Percentiles rank a stretch among this genome's conserved stretches.
phyloP scores from a whole-genome alignment of 495 filamentous ascomycete genomes.

The Recurvomyces mirabilis region DNA sequence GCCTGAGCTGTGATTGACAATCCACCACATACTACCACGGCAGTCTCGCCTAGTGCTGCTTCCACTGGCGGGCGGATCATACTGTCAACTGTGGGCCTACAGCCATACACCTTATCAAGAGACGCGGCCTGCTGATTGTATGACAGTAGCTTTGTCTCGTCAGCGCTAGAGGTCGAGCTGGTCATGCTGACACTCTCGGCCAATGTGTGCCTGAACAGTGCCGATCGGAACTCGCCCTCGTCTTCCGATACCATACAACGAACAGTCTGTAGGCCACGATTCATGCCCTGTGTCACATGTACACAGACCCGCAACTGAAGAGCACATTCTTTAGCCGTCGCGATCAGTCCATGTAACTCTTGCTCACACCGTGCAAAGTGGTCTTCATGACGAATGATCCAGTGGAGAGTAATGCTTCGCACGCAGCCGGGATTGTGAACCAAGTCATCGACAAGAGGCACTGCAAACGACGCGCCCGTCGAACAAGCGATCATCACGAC shows the following conservation, averaged over 20 bases:
- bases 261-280: slow-evolving; percentile 17
- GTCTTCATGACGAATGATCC: slow-evolving; percentile 57
- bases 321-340: slow-evolving; percentile 31
- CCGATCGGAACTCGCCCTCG: slow-evolving; percentile 45
- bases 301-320: slow-evolving; percentile 5
- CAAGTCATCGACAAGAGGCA: slow-evolving; percentile 44
- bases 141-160: slow-evolving; percentile 14
- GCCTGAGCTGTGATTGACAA: slow-evolving; percentile 52
- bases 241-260: slow-evolving; percentile 33
- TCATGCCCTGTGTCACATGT: slow-evolving; percentile 17
- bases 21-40: slow-evolving; percentile 74
- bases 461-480: slow-evolving; percentile 45
- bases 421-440: slow-evolving; percentile 32
- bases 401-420: slow-evolving; percentile 21
- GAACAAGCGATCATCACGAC: slow-evolving; percentile 52
- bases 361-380: slow-evolving; percentile 60
- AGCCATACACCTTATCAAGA: slow-evolving; percentile 9
- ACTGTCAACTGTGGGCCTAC: slow-evolving; percentile 7
- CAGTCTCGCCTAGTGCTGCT: slow-evolving; percentile 67
- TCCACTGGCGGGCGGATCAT: slow-evolving; percentile 53
- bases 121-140: slow-evolving; percentile 14
- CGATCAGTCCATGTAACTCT: slow-evolving; percentile 46
- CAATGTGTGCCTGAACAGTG: too few relatives aligned
- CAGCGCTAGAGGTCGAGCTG: slow-evolving; percentile 44
- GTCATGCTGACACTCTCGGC: neutral